Evolutionary conservation across 2,329 filamentous ascomycete genomes (phyloP), one percentile per base, ranked within the genome.

Genomic region (Pseudogymnoascus sp.): DNA sequence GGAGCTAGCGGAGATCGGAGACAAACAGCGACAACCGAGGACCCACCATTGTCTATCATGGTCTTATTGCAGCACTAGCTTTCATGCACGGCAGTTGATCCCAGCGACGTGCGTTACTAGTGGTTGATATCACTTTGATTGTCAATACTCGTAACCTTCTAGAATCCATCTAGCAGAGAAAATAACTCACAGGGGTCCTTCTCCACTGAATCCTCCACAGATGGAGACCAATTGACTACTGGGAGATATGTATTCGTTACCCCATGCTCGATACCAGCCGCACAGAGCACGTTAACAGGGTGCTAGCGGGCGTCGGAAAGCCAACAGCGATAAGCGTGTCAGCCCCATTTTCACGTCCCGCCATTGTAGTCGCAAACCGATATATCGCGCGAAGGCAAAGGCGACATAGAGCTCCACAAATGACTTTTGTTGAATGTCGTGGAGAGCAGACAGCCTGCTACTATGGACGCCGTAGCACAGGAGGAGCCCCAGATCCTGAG

Each of bases 1-100:
- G 41, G 41, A 43, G 41, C 43, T 49, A 49, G 43, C 43, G 43
- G 43, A 49, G 43, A 49, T 49, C 23, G 43, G 43, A 49, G n/a
- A n/a, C 43, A 4, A 49, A 49, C 43, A 49, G 21, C 21, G 43
- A 49, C 43, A 49, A 49, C 21, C 43, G 43, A 26, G 43, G 43
- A 49, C 12, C 14, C 21, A 26, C 23, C 14, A 3, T 12, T 6
- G 12, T 29, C 7, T n/a, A 49, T n/a, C 43, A 21, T 49, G 43
- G 6, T n/a, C 12, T 43, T 49, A 29, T 49, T 29, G 11, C 43
- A 26, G 21, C 43, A 29, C 21, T 49, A 49, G 21, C n/a, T 49
- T 49, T 29, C 43, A 49, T 49, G 23, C 43, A 49, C 21, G 43
- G 43, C 23, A 49, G 43, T 49, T 49, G 43, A 49, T n/a, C 43